These are phyloP conservation scores for Musa troglodytarum DNA, from an alignment of 176 grass and related monocot genomes.

Conservation along the genomic window DNA sequence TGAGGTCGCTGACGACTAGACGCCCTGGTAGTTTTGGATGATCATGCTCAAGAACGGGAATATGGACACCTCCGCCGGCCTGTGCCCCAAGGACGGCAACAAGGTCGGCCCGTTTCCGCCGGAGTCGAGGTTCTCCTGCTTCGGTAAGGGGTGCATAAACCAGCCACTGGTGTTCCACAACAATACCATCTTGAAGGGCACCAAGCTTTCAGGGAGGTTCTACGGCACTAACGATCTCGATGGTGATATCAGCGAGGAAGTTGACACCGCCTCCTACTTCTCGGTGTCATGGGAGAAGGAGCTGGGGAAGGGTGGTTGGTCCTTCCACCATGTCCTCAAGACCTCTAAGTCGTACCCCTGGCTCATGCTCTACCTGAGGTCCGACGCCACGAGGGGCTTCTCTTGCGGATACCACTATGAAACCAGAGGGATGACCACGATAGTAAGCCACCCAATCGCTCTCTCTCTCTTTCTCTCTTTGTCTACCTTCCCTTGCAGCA, in stretches of 20 bases:
- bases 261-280: conserved; percentile 35
- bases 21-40: conserved; percentile 94
- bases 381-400: conserved; percentile 76
- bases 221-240: conserved; percentile 71
- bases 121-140: conserved; percentile 66
- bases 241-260: conserved; percentile 2
- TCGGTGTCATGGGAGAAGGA: conserved; percentile 83
- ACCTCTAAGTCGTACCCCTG: conserved; percentile 71
- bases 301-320: conserved; percentile 39
- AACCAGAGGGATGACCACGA: conserved; percentile 90
- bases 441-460: conserved; percentile 31
- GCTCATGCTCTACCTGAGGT: conserved; percentile 89
- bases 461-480: not conserved
- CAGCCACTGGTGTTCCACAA: conserved; percentile 82
- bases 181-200: conserved; percentile 35
- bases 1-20: conserved; percentile 38
- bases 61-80: conserved; percentile 12
- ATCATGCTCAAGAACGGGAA: conserved; percentile 97
- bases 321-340: conserved; percentile 68
- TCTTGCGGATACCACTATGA: conserved; percentile 93
- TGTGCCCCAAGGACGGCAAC: conserved; percentile 58
- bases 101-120: conserved; percentile 42
- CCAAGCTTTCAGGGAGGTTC: conserved; percentile 40
- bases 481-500: not conserved
- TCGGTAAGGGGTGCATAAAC: conserved; percentile 79